Evolutionary conservation across 2,329 filamentous ascomycete species (phyloP), one percentile per base, ranked within the genome.

Genomic region (Akanthomyces uredinophilus): DNA sequence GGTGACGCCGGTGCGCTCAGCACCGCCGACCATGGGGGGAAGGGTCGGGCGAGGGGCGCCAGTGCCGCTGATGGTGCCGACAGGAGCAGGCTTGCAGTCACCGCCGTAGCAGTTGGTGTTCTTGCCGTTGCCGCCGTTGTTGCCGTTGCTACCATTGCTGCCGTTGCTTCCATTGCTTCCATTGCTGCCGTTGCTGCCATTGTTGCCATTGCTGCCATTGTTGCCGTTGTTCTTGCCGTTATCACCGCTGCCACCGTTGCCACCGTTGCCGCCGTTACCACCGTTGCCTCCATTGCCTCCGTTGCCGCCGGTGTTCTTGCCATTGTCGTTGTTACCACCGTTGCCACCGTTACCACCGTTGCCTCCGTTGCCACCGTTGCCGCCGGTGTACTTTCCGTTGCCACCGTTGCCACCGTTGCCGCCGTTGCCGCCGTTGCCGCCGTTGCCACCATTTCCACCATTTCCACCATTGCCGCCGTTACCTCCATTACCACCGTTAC

Each of bases 1-100:
- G 39, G 66, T 67, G 64, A 62, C 60, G 4, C 63, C 61, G 22
- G 58, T 60, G 60, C 62, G 64, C 62, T 63, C 64, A 39, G 67
- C 65, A 56, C 67, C 68, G 27, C 57, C 67, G n/a, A 67, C 63
- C 43, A 63, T 56, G 37, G 56, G 62, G n/a, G 61, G 61, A 11
- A 49, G 44, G 32, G 56, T 60, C 46, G 62, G 62, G 18, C 50
- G 52, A 35, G 51, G 50, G 53, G 53, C 24, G 10, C 49, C 49
- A 49, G 32, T 43, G 47, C 52, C 55, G 22, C 35, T 59, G 47
- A n/a, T 47, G 16, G 56, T 60, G 56, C 49, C 56, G 22, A 32
- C 49, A 13, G 55, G 55, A n/a, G 39, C 61, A 5, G 50, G 56
- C 47, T 60, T 60, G 49, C 54, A 35, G 46, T 47, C 14, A 14